Evolutionary conservation across 805 yeast genomes (phyloP), one percentile per base, ranked within the genome.

Genomic region (Myxozyma monticola): DNA sequence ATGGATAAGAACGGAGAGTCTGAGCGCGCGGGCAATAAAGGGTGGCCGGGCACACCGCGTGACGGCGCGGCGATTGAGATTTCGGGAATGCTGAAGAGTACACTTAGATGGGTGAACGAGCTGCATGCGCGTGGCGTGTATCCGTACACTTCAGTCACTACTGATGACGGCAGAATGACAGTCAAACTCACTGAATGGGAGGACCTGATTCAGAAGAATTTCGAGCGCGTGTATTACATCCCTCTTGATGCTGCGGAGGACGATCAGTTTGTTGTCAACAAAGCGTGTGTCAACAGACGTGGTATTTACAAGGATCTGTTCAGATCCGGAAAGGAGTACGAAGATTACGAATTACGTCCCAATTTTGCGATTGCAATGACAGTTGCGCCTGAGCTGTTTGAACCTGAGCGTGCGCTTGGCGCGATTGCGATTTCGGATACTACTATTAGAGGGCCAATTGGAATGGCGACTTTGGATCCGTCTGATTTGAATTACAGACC

Each of bases 1-100:
- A 91, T 90, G 96, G 99, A 91, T 70, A 91, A 91, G 71, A 91
- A 91, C 98, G 99, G 99, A 22, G 98, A 93, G 71, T 86, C 96
- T 63, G 81, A 68, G 30, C 75, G 70, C 48, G 96, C 98, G 0
- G 84, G 85, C 1, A 83, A 81, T 51, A 85, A 84, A 60, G 99
- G 99, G n/a, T 73, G 79, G 30, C 99, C 99, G 1, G 99, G 98
- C 1, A 91, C 98, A 0, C 98, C 99, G 21, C 79, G 99, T 65
- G 96, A 90, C 68, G 99, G 99, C 31, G 96, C 97, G 1, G 96
- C 95, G 2, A 76, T 91, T 48, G 99, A 91, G 68, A 85, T 91
- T 49, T 88, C 81, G 60, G 99, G 97, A 0, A 71, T 91, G 53
- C 70, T 93, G 63, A 90, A 90, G 70, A 86, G 96, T 68, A 70